Evolutionary conservation across 108 stramenopile species (phyloP), one percentile per base, ranked within the genome.

Genomic region (Nitzschia putrida): DNA sequence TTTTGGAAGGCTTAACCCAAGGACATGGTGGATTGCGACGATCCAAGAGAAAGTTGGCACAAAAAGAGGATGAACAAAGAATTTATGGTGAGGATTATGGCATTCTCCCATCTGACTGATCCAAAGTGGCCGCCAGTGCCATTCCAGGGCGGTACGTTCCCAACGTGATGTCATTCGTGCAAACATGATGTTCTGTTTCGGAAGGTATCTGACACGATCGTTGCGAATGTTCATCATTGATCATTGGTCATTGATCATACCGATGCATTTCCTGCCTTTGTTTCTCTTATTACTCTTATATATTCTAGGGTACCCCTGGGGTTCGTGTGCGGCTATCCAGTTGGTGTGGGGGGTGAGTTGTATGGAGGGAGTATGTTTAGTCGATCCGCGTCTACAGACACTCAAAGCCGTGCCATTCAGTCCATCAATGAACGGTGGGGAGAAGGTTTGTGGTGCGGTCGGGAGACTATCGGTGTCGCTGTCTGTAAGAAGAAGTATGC

Each of bases 401-500:
- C 93, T 11, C 93, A 94, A 70, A 86, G 89, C 16, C 78, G 73
- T 29, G 93, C 93, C 20, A 94, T 94, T 34, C 88, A 94, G 69
- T 53, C 77, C 26, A 76, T 91, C 63, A 94, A 94, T 76, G 79
- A 85, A 29, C 53, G 68, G 60, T 94, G 93, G 93, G 89, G 89
- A 10, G 79, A 80, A 41, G 74, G 73, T 20, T 49, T 54, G 21
- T 83, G 82, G 84, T 67, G 66, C 14, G 85, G 86, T 45, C 71
- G 84, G 24, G 87, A 90, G 74, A 83, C 78, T 3, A 87, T 94
- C 63, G 93, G 90, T 23, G 83, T 91, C 43, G 83, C 90, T 13
- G 93, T 94, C 9, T 94, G 93, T 64, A 94, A 94, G 71, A 94
- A 94, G 66, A 94, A 94, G 68, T 94, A 94, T 64, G 69, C 81